Base-by-base conservation (phyloP, 495 filamentous ascomycete genomes). In the Aspergillus funiculosus region DNA sequence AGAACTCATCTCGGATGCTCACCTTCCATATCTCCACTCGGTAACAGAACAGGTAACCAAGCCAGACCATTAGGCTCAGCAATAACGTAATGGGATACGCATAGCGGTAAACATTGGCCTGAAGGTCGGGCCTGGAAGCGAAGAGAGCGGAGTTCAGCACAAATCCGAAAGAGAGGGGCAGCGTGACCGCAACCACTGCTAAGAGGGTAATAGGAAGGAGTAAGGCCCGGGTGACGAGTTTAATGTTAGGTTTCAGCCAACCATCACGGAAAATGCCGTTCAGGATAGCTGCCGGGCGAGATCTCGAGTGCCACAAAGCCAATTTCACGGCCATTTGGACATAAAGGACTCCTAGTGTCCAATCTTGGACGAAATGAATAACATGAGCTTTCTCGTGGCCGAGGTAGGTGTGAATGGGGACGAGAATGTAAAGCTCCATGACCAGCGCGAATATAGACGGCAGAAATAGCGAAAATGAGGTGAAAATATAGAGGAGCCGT, bases 331-430 rank as follows among this genome's bases (percentile, higher is more conserved):
- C 79, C 64, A 96, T 80, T 47, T 94, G 91, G 39, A 94, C 77
- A 63, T 96, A 96, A 22, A 98, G 75, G 14, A 97, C 79, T 6
- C 94, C 94, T 2, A 97, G 68, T 1, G 89, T 94, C 89, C 94
- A 98, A 53, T 87, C 80, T 61, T 97, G 91, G 43, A 96, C 79
- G 40, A 96, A 75, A 53, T 94, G 86, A 28, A 97, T 79, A 26
- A 86, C 83, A 57, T 95, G 89, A 1, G 67, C 65, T 22, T 81
- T 43, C 11, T 59, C 57, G 18, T 59, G 58, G 3, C 58, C 68
- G 26, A 89, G 76, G 54, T 90, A 86, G 3, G 90, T 94, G 62
- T 97, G 89, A 1, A 94, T 63, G 2, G 92, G 92, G 24, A 96
- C 79, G 57, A 95, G 74, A 39, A 94, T 60, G 60, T 96, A 98